phyloP scores from a whole-genome alignment of 2,329 filamentous ascomycete genomes.

The Raffaelea deltoideospora region DNA sequence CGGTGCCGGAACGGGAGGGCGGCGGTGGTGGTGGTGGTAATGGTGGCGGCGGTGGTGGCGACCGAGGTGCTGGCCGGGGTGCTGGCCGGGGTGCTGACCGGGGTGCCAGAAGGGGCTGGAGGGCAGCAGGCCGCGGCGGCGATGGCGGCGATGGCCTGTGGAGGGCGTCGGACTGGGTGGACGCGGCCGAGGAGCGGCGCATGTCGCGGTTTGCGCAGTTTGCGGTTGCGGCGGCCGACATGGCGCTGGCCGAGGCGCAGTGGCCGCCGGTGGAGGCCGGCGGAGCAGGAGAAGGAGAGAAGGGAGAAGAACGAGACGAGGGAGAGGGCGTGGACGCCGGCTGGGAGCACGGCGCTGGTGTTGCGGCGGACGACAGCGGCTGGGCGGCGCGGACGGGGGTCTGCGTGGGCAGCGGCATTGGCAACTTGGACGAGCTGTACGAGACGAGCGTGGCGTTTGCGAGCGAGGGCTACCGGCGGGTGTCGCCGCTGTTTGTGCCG shows the following conservation, averaged over 20 bases:
- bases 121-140: too few relatives aligned
- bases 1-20: conserved; percentile 42
- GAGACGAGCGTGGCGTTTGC: conserved; percentile 65
- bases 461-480: conserved; percentile 70
- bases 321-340: too few relatives aligned
- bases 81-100: conserved; percentile 10
- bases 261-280: conserved; percentile 48
- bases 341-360: too few relatives aligned
- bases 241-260: conserved; percentile 70
- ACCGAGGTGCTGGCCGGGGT: too few relatives aligned
- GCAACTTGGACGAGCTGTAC: conserved; percentile 84
- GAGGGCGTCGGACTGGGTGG: conserved; percentile 39
- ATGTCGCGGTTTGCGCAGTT: conserved; percentile 92
- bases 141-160: conserved; percentile 18
- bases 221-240: conserved; percentile 70
- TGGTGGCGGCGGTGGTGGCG: too few relatives aligned
- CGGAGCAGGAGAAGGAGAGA: conserved; percentile 16
- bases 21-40: conserved; percentile 12
- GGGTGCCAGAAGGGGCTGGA: too few relatives aligned
- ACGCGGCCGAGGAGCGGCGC: conserved; percentile 44
- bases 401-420: conserved; percentile 88
- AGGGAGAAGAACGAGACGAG: neutral
- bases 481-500: conserved; percentile 87
- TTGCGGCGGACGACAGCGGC: conserved; percentile 33
- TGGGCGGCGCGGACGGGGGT: conserved; percentile 72